phyloP scores from a whole-genome alignment of 768 basidiomycete species.

The Boletus speciosus region DNA sequence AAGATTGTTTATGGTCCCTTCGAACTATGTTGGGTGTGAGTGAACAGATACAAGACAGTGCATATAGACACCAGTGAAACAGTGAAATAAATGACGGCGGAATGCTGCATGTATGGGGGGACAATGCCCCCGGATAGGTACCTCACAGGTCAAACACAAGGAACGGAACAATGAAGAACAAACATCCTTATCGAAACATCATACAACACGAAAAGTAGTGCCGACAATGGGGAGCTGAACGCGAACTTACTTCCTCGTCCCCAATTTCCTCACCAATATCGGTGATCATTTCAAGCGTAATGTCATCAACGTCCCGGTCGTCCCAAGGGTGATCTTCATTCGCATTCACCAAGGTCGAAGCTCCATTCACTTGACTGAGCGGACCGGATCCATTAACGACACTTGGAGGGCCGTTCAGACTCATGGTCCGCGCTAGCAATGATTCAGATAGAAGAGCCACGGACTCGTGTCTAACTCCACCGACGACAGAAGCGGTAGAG shows the following conservation, averaged over 20 bases:
- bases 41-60: background rate
- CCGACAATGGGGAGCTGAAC: background rate
- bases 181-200: background rate
- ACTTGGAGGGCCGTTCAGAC: conserved; percentile 15
- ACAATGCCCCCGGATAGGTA: background rate
- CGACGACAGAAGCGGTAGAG: conserved; percentile 14
- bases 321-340: conserved; percentile 26
- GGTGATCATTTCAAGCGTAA: conserved; percentile 72
- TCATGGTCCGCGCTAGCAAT: conserved; percentile 8
- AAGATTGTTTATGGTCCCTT: conserved; percentile 40
- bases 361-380: conserved; percentile 22
- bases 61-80: background rate
- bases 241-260: conserved; percentile 61
- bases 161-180: background rate
- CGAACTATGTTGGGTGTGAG: conserved; percentile 35
- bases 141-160: background rate
- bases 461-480: conserved; percentile 17
- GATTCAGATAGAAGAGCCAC: conserved; percentile 19
- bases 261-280: conserved; percentile 53
- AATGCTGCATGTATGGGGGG: background rate
- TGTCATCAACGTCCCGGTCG: conserved; percentile 50
- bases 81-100: background rate
- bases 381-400: conserved; percentile 18
- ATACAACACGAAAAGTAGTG: background rate
- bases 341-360: conserved; percentile 18